phyloP scores from a whole-genome alignment of 129 eudicot species.

The Flaveria ramosissima region DNA sequence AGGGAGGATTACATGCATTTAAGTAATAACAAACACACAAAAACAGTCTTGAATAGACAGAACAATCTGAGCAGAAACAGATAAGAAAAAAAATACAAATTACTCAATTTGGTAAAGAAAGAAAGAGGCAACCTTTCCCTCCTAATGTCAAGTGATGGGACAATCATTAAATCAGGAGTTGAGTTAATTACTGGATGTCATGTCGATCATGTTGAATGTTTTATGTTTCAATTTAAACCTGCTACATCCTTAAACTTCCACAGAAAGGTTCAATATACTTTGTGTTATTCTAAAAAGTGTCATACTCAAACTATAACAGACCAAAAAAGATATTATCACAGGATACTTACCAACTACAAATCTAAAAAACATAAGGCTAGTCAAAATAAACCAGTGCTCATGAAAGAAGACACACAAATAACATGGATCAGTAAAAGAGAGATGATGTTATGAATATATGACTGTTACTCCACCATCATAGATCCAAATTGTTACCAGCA shows the following conservation, averaged over 20 bases:
- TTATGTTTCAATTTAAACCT: neutral
- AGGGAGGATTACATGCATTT: neutral
- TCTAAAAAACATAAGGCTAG: neutral
- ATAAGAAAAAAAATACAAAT: neutral
- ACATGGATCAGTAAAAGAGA: no score
- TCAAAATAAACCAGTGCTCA: neutral
- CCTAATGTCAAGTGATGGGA: neutral
- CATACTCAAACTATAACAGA: neutral
- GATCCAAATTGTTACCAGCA: conserved; percentile 22
- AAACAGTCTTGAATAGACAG: conserved; percentile 19
- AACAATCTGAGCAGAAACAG: conserved; percentile 5
- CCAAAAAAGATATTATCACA: neutral
- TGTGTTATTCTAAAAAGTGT: neutral
- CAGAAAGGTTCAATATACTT: neutral
- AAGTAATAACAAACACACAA: neutral
- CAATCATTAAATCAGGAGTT: neutral
- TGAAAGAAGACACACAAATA: neutral
- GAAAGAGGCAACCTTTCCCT: neutral
- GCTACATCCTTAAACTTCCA: neutral
- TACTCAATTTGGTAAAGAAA: conserved; percentile 1
- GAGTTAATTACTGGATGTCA: conserved; percentile 1
- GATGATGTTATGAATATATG: no score
- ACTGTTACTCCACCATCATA: no score
- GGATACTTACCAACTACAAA: neutral
- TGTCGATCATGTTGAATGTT: neutral